These are phyloP conservation scores for Bipolaris cookei DNA, from an alignment of 2,329 filamentous ascomycete species.

Conservation along the genomic window DNA sequence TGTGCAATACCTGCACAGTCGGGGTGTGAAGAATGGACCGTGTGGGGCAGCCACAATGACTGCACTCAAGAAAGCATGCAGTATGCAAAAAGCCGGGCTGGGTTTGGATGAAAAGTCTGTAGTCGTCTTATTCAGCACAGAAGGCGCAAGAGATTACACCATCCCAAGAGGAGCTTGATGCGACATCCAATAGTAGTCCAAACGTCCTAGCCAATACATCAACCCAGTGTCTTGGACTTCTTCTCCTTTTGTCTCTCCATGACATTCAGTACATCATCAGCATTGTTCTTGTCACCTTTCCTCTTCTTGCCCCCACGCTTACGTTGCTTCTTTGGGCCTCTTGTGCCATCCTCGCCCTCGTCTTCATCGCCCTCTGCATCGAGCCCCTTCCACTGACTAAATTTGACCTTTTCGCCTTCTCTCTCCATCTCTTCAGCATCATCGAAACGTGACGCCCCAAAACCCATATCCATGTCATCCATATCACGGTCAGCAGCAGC, in stretches of 20 bases:
- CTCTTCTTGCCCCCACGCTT: constrained; percentile 77
- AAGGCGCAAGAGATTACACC: constrained; percentile 55
- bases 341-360: constrained; percentile 53
- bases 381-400: constrained; percentile 67
- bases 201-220: not conserved
- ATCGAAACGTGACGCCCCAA: constrained; percentile 84
- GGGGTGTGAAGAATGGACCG: constrained; percentile 62
- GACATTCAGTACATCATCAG: constrained; percentile 78
- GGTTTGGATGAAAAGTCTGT: constrained; percentile 58
- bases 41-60: constrained; percentile 67
- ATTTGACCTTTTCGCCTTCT: constrained; percentile 64
- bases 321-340: constrained; percentile 64
- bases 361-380: constrained; percentile 60
- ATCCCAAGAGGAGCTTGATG: constrained; percentile 8
- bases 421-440: constrained; percentile 84
- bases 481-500: constrained; percentile 76
- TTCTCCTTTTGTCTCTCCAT: constrained; percentile 65
- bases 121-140: constrained; percentile 71
- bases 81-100: constrained; percentile 44
- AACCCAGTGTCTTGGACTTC: constrained; percentile 30
- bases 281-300: constrained; percentile 80
- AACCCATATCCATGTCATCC: constrained; percentile 92
- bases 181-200: constrained; percentile 10
- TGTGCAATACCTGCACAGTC: constrained; percentile 58
- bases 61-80: constrained; percentile 60